Conservation (phyloP, 192 early-diverging fungal genomes). For the Linnemannia schmuckeri region DNA sequence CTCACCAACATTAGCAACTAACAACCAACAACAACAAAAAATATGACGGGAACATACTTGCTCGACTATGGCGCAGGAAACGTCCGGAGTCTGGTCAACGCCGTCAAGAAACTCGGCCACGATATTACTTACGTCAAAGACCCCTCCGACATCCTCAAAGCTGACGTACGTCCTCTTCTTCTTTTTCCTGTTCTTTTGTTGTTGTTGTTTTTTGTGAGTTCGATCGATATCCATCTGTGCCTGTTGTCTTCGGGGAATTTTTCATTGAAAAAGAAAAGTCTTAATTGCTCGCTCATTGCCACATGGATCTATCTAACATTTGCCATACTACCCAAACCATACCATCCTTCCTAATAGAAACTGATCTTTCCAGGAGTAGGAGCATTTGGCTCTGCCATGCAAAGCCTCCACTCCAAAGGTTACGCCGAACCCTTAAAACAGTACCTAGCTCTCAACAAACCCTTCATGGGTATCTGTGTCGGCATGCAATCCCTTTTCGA, state of each 20-base stretch:
- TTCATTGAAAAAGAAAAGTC: background rate
- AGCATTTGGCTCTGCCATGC: constrained; percentile 94
- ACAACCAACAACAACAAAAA: background rate
- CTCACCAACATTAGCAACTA: background rate
- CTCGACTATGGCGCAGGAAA: constrained; percentile 99
- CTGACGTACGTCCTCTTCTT: constrained; percentile 74
- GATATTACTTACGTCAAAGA: constrained; percentile 82
- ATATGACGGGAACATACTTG: constrained; percentile 76
- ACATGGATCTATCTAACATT: background rate
- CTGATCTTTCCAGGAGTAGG: constrained; percentile 99
- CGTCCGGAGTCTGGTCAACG: constrained; percentile 96
- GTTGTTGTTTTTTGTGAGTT: background rate
- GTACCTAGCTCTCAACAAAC: constrained; percentile 88
- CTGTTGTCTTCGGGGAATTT: constrained; percentile 6
- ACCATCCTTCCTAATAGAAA: constrained; percentile 69
- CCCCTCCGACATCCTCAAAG: constrained; percentile 86
- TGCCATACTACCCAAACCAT: background rate
- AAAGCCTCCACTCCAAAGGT: constrained; percentile 77
- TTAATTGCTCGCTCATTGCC: background rate
- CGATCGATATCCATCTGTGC: background rate
- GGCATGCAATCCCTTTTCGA: constrained; percentile 97
- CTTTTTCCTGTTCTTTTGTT: background rate
- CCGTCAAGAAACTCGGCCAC: constrained; percentile 91
- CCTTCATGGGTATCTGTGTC: constrained; percentile 99
- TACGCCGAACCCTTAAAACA: constrained; percentile 85